Base-by-base conservation (phyloP, 208 protist species). In the Leishmania mexicana region DNA sequence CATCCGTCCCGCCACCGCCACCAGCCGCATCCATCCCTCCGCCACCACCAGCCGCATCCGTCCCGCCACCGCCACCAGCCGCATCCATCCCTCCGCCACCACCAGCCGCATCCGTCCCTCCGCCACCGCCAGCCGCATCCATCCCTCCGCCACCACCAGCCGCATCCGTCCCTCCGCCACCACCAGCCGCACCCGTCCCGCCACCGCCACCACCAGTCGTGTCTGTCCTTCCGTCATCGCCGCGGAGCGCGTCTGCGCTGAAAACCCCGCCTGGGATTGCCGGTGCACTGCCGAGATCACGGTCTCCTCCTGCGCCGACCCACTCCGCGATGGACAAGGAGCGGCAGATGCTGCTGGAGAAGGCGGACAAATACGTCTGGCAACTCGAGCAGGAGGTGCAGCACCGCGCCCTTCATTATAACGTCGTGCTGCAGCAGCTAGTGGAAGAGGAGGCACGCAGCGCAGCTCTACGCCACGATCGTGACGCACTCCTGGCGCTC, bases 281-380 rank as follows among this genome's bases (percentile, higher is more conserved):
- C 75, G 57, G 38, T 19, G 60, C 78, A 77, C 42, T 77, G 68
- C n/a, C 67, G 71, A 21, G 81, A 3, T 24, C 79, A 17, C 8
- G 45, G 38, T 13, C 70, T 19, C 3, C 78, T 40, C 13, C 79
- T 28, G 65, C 79, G 40, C 62, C 62, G 62, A 28, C 74, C 53
- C 65, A 87, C 24, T 60, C 74, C 1, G 74, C 81, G 1, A 51
- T 75, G 8, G 84, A 86, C 60, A 79, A 81, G 49, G 86, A 92
- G 40, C 76, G 78, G 65, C 74, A 51, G 54, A 75, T 89, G 51
- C 87, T 94, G 28, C 72, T 94, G 47, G 80, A 87, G n/a, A 83
- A 88, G 65, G 90, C 90, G 15, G 89, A 87, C 57, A 79, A 87
- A 67, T 94, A 94, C 75, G 90, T 94, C 13, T 81, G 81, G 79